Conservation (phyloP, 306 rosid species). For the Malus sieversii region DNA sequence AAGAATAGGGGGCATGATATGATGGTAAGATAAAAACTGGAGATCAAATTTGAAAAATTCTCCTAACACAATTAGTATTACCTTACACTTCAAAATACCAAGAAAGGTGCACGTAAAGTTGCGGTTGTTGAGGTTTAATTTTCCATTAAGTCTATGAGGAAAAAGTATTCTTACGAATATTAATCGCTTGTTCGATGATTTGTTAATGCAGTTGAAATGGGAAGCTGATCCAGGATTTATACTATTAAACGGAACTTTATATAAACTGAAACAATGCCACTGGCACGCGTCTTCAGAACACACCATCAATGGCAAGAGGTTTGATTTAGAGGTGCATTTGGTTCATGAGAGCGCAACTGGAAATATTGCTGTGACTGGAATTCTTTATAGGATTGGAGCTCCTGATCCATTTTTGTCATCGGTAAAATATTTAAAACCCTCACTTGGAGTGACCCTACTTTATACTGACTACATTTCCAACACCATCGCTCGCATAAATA, state of each 20-base stretch:
- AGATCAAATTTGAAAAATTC: background rate
- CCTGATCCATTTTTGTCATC: constrained; percentile 44
- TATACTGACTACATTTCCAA: background rate
- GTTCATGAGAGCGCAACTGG: constrained; percentile 51
- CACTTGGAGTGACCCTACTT: background rate
- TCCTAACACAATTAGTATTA: background rate
- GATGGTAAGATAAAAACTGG: constrained; percentile 27
- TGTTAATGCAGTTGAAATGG: constrained; percentile 43
- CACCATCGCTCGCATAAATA: background rate
- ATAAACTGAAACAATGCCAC: constrained; percentile 48
- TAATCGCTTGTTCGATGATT: background rate
- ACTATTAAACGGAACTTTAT: constrained; percentile 38
- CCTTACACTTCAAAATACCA: background rate
- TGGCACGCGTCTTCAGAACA: constrained; percentile 90
- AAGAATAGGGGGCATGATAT: constrained; percentile 69
- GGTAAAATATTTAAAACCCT: constrained; percentile 22
- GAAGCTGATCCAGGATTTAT: constrained; percentile 33
- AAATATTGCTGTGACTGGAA: constrained; percentile 44
- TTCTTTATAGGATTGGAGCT: constrained; percentile 39
- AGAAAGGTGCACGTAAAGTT: background rate
- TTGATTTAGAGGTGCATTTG: constrained; percentile 59
- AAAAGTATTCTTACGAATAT: background rate
- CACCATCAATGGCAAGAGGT: constrained; percentile 43
- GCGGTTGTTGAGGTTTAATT: background rate
- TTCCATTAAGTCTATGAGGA: background rate